Base-by-base conservation (phyloP, 2,329 filamentous ascomycete species). In the Aureobasidium sp. region DNA sequence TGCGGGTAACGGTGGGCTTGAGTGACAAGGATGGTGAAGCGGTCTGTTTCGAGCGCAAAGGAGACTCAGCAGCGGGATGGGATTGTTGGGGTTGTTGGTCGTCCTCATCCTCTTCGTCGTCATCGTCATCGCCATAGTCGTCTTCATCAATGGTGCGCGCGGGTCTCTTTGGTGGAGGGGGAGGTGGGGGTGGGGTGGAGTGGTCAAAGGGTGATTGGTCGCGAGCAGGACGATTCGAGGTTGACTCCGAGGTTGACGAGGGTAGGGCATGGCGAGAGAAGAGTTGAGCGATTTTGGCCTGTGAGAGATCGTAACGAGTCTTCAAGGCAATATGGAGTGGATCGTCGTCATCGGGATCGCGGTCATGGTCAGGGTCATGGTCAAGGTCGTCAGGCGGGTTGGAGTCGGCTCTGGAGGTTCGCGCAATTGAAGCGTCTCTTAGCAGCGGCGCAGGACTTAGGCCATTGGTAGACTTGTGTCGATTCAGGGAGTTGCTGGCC, bases 101-200 rank as follows among this genome's bases (percentile, higher is more conserved):
- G 25, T 71, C 70, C 15, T 58, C 55, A 38, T 75, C 74, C 25
- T 76, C 74, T 31, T 70, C 68, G 10, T 71, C 69, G 40, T 70
- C 68, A 11, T 71, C 69, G 33, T 93, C 88, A 61, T 96, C 89
- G 66, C 88, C 89, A 70, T 93, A 92, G 74, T 93, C 87, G 68
- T 91, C 88, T 71, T 93, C 89, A 79, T 61, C 60, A 51, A 93
- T 91, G 71, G 84, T 80, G 68, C 89, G 82, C 73, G 87, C 88
- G 49, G 84, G 81, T 74, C 89, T 88, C 76, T 94, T 96, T 77
- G 85, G 68, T 75, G 77, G 69, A 76, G 75, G 71, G 75, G 73
- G 67, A 64, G 45, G 45, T 25, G 37, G 47, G 37, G 47, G 58
- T 50, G 57, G 57, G 46, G 35, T 60, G 19, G 57, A 33, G 17